Conservation (phyloP, 2,329 filamentous ascomycete species). For the Apiospora aurea region DNA sequence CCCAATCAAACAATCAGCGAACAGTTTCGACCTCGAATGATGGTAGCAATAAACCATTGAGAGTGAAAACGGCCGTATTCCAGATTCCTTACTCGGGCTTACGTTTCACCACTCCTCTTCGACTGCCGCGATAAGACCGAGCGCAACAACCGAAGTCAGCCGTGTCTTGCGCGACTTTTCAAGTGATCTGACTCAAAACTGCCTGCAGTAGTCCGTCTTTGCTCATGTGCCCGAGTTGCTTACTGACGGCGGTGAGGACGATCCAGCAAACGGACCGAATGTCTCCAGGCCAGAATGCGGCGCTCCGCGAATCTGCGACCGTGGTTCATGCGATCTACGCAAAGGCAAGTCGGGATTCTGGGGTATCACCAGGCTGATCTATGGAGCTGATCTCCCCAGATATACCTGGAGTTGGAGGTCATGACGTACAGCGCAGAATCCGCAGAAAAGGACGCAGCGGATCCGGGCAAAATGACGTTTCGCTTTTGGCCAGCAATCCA, state of each 20-base stretch:
- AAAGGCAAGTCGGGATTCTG: neutral
- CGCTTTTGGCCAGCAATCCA: neutral
- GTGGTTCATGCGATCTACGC: neutral
- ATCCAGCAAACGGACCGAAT: neutral
- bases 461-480: neutral
- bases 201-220: neutral
- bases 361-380: neutral
- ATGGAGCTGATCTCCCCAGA: neutral
- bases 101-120: neutral
- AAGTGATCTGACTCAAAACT: neutral
- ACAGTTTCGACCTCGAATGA: neutral
- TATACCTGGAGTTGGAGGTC: neutral
- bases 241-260: neutral
- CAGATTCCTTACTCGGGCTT: neutral
- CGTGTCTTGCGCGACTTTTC: neutral
- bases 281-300: neutral
- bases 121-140: neutral
- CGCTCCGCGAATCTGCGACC: neutral
- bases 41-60: neutral
- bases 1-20: neutral
- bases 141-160: neutral
- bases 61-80: neutral
- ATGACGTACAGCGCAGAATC: neutral
- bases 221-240: neutral
- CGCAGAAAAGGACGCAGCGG: neutral